These are phyloP conservation scores for Alternaria viburni DNA, from an alignment of 2,329 filamentous ascomycete species.

Conservation along the genomic window DNA sequence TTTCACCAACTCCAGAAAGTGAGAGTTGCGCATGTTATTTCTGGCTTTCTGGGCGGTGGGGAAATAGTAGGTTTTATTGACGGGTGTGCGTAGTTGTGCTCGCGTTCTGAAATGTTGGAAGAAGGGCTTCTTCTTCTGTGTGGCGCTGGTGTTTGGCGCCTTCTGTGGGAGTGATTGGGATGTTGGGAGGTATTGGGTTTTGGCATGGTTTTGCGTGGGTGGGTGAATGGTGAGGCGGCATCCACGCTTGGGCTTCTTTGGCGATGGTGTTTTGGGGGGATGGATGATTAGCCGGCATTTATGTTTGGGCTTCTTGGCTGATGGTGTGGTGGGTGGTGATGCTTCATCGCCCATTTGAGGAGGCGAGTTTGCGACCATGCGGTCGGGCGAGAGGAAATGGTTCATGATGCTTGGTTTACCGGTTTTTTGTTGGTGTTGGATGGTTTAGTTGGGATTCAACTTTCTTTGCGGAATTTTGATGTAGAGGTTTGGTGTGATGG, in stretches of 20 bases:
- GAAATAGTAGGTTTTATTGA: neutral
- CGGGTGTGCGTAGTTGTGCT: neutral
- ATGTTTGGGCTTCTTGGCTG: neutral
- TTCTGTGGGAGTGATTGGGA: neutral
- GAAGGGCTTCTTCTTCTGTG: neutral
- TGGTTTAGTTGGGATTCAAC: neutral
- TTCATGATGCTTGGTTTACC: neutral
- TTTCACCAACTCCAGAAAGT: neutral
- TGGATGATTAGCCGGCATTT: neutral
- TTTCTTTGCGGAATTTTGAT: neutral
- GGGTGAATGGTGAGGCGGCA: neutral
- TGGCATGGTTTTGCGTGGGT: neutral
- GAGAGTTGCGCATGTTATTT: neutral
- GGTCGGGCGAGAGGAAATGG: neutral
- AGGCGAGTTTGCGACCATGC: neutral
- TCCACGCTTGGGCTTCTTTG: neutral
- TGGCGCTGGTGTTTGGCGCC: neutral
- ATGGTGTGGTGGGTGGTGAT: neutral
- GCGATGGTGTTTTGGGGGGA: neutral
- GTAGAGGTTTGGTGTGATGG: neutral
- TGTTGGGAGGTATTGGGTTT: neutral
- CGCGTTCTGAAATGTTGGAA: neutral
- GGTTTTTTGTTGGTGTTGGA: neutral
- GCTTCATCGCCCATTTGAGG: neutral
- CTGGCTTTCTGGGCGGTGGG: neutral